Evolutionary conservation across 345 rosid species (phyloP), one percentile per base, ranked within the genome.

Genomic region (Aegle marmelos): DNA sequence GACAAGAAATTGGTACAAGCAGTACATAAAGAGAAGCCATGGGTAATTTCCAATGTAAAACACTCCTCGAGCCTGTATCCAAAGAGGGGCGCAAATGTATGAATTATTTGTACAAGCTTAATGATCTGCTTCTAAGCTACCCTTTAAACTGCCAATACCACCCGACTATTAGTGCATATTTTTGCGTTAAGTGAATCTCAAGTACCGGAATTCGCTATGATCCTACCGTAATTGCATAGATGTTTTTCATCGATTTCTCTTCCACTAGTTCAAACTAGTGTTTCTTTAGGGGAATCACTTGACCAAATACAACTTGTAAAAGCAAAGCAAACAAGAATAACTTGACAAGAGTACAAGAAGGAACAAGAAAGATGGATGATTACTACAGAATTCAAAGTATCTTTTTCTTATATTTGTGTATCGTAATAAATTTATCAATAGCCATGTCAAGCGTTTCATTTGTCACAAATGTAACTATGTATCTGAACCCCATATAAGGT

Each of bases 401-500:
- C 58, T 34, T 71, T 70, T 84, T 79, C 83, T 79, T 79, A 79
- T 84, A 74, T 75, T 75, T 74, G 84, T 74, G 78, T 85, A 69
- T 71, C 76, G 72, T 81, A 75, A 79, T 71, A 84, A 82, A 84
- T 76, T 70, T 81, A 86, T 83, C 64, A 80, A 75, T 67, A 86
- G 81, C 82, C 83, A 80, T 78, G 83, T 74, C 83, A 61, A 87
- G 85, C 79, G 79, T 76, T 82, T 81, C 70, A 78, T 78, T 70
- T 78, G 83, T 81, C 81, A 82, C 83, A 84, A 65, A 73, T 84
- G 79, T 81, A 87, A 80, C 67, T 84, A 78, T 80, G 86, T 82
- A 80, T 75, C 87, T 78, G 83, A 63, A 79, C 79, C 80, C 82
- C 84, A 86, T 76, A 72, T 73, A 80, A 75, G 77, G 86, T 54